Evolutionary conservation across 495 filamentous ascomycete species (phyloP), one percentile per base, ranked within the genome.

Genomic region (Podospora tetraspora): DNA sequence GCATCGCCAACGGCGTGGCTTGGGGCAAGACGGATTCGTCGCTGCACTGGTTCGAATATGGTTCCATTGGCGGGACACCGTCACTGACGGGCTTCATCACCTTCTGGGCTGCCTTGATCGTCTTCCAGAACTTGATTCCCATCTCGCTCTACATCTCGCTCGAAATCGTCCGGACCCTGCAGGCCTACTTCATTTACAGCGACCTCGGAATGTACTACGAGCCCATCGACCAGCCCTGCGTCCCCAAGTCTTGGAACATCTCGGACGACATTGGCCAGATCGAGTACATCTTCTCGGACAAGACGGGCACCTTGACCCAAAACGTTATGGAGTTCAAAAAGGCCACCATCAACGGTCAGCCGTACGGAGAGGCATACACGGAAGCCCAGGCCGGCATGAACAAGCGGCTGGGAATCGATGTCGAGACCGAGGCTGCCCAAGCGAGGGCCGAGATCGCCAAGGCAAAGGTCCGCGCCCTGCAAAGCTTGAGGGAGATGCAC

Each of bases 251-350:
- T 2, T 99, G 96, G 96, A 99, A 98, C 77, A 97, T 99, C 67
- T 97, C 93, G 1, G 96, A 99, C 73, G 96, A 99, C 72, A 84
- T 99, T 34, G 96, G 96, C 11, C 96, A 99, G 80, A 97, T 99
- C 68, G 96, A 99, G 78, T 99, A 98, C 79, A 97, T 99, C 70
- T 99, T 99, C 82, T 98, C 96, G 1, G 96, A 99, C 82, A 99
- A 99, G 79, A 99, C 96, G 2, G 96, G 96, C 43, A 99, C 96
- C 5, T 80, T 99, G 71, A 99, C 96, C 7, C 96, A 99, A 74
- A 99, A 99, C 75, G 92, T 98, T 62, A 99, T 99, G 96, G 96
- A 99, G 79, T 99, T 97, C 87, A 98, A 97, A 78, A 99, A 99
- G 75, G 91, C 88, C 68, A 96, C 92, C 21, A 89, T 99, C 76